Conservation (phyloP, 192 early-diverging fungal genomes). For the Podila epigama region DNA sequence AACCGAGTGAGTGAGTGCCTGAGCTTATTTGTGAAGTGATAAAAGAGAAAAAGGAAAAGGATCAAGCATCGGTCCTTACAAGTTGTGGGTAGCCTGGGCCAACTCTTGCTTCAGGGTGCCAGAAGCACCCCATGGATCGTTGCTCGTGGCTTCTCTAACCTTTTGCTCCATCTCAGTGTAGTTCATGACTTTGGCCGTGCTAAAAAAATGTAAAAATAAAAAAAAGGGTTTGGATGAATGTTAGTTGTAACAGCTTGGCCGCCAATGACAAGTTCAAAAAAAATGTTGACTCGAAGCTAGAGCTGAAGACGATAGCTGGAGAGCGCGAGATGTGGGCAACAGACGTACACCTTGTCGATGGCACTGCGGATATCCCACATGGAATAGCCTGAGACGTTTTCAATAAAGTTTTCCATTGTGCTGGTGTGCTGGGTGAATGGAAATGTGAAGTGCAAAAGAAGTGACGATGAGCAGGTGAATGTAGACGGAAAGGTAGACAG, state of each 20-base stretch:
- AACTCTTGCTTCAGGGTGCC: conserved; percentile 94
- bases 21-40: not conserved
- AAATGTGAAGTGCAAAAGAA: too few relatives aligned
- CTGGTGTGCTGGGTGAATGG: too few relatives aligned
- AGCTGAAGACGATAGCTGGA: not conserved
- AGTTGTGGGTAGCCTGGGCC: conserved; percentile 86
- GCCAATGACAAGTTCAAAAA: too few relatives aligned
- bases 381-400: conserved; percentile 49
- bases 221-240: too few relatives aligned
- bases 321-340: not conserved
- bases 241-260: too few relatives aligned
- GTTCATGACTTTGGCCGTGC: conserved; percentile 76
- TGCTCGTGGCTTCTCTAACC: conserved; percentile 91
- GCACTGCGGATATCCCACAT: conserved; percentile 51
- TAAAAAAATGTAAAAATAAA: not conserved
- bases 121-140: conserved; percentile 95
- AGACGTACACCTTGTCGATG: conserved; percentile 47
- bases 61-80: conserved; percentile 55
- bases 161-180: conserved; percentile 94
- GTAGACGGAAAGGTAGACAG: too few relatives aligned
- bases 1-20: not conserved
- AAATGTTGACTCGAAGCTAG: not conserved
- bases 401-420: conserved; percentile 48
- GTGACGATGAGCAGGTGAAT: too few relatives aligned
- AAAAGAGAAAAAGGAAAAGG: not conserved